Evolutionary conservation across 169 alveolate genomes (phyloP), one percentile per base, ranked within the genome.

Genomic region (Plasmodium vivax): DNA sequence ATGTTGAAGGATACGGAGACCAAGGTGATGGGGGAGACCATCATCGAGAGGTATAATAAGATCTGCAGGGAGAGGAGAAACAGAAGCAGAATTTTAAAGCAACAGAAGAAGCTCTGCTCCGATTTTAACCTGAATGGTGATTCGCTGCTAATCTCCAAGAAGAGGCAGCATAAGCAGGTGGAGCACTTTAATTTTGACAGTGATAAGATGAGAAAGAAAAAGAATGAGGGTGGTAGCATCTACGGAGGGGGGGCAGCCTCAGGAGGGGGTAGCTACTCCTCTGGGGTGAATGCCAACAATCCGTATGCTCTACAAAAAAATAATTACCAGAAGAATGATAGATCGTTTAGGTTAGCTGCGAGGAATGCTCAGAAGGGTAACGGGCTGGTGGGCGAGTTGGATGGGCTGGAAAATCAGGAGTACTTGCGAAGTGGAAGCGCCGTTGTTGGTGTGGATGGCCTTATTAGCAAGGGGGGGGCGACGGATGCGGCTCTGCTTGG

Each of bases 321-420:
- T 38, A 82, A 71, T 0, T 92, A 92, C 45, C 95, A 92, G 23
- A 92, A 92, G 38, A 92, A 81, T 82, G 95, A 92, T 45, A 34
- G 95, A 14, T 92, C 95, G 4, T 72, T 71, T 51, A 43, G 95
- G 30, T 92, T 92, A 27, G 95, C 95, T 1, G 92, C 95, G 1
- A 71, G 95, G 74, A 92, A 92, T 92, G 95, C 95, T 9, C 84
- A 75, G 56, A 92, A 92, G 62, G 95, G 92, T 1, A 43, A 74
- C 30, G 38, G 77, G 2, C n/a, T 68, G 1, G 68, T 45, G 32
- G 74, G 34, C 0, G 91, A 12, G 23, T 3, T 90, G 10, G 84
- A 90, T 23, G 43, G 12, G 0, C 23, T 32, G 1, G 90, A 34
- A 23, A 82, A 82, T 23, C 68, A 82, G 47, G 77, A 34, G 0